Base-by-base conservation (phyloP, 73 alveolate species). In the Paramecium tetraurelia region DNA sequence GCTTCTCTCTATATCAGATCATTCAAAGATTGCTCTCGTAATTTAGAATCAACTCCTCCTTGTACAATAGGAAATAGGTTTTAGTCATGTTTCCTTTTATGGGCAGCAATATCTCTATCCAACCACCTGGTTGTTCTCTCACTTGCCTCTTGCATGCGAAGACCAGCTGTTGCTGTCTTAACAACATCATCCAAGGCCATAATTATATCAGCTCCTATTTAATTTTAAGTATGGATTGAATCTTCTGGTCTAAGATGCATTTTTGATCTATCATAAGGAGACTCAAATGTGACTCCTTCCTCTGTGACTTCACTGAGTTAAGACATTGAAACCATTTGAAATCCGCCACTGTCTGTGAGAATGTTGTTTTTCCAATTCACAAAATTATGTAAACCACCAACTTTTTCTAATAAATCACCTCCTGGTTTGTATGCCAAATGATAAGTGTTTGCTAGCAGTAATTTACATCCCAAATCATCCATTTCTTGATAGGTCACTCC, bases 311-410 rank as follows among this genome's bases (percentile, higher is more conserved):
- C 95, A 95, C 96, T 87, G 16, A 96, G 95, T 92, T 98, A 96
- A 22, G 96, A 94, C 59, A 99, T 94, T 3, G 99, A 98, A 85
- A 98, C 99, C 96, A 99, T 98, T 93, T 99, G 98, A 93, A 99
- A 99, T 48, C 99, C 99, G 2, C 99, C 99, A 93, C 99, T 94
- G 95, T 99, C 99, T 1, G 99, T 99, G 59, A 99, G 95, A 72
- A 98, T 95, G 95, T 98, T 98, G 63, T 92, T 43, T 57, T 86
- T 70, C 90, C 99, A 99, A 72, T 94, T 92, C 97, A 97, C 97
- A 94, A 98, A 98, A 84, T 96, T 96, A 89, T 99, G 99, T 7
- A 97, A 93, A 27, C 99, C 99, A 16, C 99, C 99, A 85, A 92
- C 93, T 27, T 94, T 92, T 86, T 95, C 99, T 94, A 98, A 59